Base-by-base conservation (phyloP, 179 eudicot genomes). In the Pouteria campechiana region DNA sequence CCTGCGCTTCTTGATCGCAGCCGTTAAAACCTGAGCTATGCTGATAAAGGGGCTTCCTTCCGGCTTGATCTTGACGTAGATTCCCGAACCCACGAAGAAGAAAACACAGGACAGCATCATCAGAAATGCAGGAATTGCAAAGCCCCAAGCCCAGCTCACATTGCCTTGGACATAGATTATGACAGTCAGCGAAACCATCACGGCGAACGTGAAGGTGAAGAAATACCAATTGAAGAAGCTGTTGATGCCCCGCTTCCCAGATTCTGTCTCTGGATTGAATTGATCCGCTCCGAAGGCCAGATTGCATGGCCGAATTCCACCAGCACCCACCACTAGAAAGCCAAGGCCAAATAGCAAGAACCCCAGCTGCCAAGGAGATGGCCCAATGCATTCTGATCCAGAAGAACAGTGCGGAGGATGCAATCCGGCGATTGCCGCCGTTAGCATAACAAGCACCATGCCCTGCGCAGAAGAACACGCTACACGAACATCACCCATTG, bases 131-230 rank as follows among this genome's bases (percentile, higher is more conserved):
- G 95, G 95, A 17, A 85, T 73, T 0, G 74, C 83, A 0, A 85
- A 58, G 4, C 93, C 95, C 1, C 78, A 44, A 2, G 63, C 64
- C 95, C 93, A 85, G 41, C 66, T 85, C 2, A 81, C 44, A 17
- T 68, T 37, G 2, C 74, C 23, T 52, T 85, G 88, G 6, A 85
- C 71, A 58, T 85, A 85, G 7, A 85, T 84, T 1, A 81, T 77
- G 25, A 71, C n/a, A 1, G 95, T 85, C 24, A 81, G 42, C 0
- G 95, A 75, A 1, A 81, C 51, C 84, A 85, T 75, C 47, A 72
- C 18, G 1, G 95, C 88, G 42, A 78, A 78, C 0, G 93, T 81
- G 23, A 63, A 63, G 10, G 93, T 78, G 79, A 85, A 81, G 51
- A 70, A 81, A 61, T 70, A 64, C 74, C 67, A 54, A 19, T 62